Evolutionary conservation across 352 stramenopile species (phyloP).

Genomic region (Phytophthora melonis): DNA sequence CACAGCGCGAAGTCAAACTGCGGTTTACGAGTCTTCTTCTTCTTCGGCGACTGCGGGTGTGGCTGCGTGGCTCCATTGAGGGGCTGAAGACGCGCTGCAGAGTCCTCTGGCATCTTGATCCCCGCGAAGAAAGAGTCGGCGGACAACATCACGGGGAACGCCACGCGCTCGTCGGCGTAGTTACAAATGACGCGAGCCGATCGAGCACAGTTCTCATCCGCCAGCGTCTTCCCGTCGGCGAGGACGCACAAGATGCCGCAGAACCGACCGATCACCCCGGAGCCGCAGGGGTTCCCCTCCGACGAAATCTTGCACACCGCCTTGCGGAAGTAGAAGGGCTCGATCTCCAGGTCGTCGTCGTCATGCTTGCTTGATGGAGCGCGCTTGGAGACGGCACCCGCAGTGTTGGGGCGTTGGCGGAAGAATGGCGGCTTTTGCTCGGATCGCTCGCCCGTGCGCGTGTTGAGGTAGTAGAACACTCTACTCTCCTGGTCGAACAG

Average conservation of each 20-base stretch:
- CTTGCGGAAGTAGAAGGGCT: conserved; percentile 72
- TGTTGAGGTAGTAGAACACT: conserved; percentile 81
- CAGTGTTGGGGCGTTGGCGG: conserved; percentile 32
- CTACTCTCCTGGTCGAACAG: conserved; percentile 58
- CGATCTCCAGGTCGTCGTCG: conserved; percentile 64
- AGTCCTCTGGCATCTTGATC: conserved; percentile 37
- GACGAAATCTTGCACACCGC: conserved; percentile 70
- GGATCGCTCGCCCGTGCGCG: conserved; percentile 47
- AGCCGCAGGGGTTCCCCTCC: conserved; percentile 51
- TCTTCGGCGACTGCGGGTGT: conserved; percentile 21
- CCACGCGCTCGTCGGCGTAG: conserved; percentile 47
- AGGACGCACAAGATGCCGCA: conserved; percentile 61
- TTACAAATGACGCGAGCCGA: conserved; percentile 63
- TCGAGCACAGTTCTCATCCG: conserved; percentile 45
- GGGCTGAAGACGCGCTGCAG: conserved; percentile 17
- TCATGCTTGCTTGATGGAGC: conserved; percentile 7
- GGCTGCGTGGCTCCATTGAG: conserved; percentile 10
- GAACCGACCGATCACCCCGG: conserved; percentile 61
- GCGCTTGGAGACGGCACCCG: neutral
- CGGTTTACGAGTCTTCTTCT: conserved; percentile 1
- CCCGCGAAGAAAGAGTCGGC: conserved; percentile 62
- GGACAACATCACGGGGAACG: conserved; percentile 59
- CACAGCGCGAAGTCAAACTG: conserved; percentile 57
- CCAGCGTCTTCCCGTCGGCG: conserved; percentile 57
- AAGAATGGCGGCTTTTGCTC: conserved; percentile 62